Evolutionary conservation across 2,329 filamentous ascomycete genomes (phyloP).

Genomic region (Fusarium xyrophilum): DNA sequence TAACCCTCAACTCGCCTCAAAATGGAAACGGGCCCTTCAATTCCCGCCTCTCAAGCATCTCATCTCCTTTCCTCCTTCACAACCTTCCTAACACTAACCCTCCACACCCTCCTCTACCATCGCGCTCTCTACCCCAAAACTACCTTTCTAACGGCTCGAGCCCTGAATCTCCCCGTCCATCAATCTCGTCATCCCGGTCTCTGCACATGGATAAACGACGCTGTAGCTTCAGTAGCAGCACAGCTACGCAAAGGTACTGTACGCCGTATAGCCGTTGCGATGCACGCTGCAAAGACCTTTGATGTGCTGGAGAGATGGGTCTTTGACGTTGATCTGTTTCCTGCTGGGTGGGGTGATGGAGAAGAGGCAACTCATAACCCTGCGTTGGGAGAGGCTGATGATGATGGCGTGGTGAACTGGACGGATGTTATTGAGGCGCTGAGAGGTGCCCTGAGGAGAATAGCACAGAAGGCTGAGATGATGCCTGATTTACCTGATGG

Average conservation of each 20-base stretch:
- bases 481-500: slow-evolving; percentile 65
- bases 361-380: slow-evolving; percentile 38
- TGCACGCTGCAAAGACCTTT: slow-evolving; percentile 51
- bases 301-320: slow-evolving; percentile 67
- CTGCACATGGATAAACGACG: slow-evolving; percentile 84
- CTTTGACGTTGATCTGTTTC: slow-evolving; percentile 63
- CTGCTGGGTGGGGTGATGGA: slow-evolving; percentile 43
- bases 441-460: slow-evolving; percentile 68
- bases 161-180: slow-evolving; percentile 83
- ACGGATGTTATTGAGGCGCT: slow-evolving; percentile 75
- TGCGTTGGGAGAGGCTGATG: slow-evolving; percentile 28
- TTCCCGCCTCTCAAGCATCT: slow-evolving; percentile 48
- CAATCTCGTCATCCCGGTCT: slow-evolving; percentile 87
- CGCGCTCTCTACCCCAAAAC: slow-evolving; percentile 77
- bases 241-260: slow-evolving; percentile 69
- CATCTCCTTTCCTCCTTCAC: slow-evolving; percentile 72
- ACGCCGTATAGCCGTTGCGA: slow-evolving; percentile 56
- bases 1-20: not conserved
- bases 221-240: slow-evolving; percentile 72
- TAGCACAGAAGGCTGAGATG: slow-evolving; percentile 66
- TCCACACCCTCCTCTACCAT: slow-evolving; percentile 87
- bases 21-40: slow-evolving; percentile 21
- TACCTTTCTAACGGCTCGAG: slow-evolving; percentile 80
- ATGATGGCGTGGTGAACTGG: slow-evolving; percentile 53
- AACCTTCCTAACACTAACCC: slow-evolving; percentile 80